Evolutionary conservation across 2,329 filamentous ascomycete genomes (phyloP).

Genomic region (Decorospora gaudefroyi): DNA sequence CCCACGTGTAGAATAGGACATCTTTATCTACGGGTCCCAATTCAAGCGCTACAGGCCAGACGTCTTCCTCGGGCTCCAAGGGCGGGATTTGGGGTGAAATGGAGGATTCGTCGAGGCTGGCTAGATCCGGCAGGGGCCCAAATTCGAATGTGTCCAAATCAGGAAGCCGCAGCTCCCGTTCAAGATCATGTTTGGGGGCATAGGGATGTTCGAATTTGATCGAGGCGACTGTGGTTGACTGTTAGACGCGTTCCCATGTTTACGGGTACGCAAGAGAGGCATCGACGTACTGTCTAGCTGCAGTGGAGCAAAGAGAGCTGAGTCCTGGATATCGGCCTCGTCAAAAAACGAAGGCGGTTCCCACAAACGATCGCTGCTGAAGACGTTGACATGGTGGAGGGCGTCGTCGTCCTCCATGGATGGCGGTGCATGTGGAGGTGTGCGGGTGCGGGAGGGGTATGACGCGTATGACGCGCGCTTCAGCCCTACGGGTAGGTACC

Average conservation of each 20-base stretch:
- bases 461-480: constrained; percentile 40
- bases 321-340: constrained; percentile 25
- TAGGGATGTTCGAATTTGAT: constrained; percentile 49
- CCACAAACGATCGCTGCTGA: constrained; percentile 67
- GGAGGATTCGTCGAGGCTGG: constrained; percentile 39
- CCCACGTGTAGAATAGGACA: constrained; percentile 66
- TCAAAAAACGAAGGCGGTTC: constrained; percentile 56
- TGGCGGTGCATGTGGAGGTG: constrained; percentile 10
- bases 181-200: constrained; percentile 42
- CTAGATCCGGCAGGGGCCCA: constrained; percentile 44
- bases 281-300: constrained; percentile 45
- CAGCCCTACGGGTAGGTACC: no score
- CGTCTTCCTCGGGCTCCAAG: constrained; percentile 40
- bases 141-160: constrained; percentile 50
- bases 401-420: constrained; percentile 49
- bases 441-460: constrained; percentile 9
- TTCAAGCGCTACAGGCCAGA: constrained; percentile 49
- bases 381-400: constrained; percentile 62
- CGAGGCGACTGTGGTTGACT: constrained; percentile 34
- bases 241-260: constrained; percentile 28
- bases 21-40: constrained; percentile 39
- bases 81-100: constrained; percentile 34
- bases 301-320: constrained; percentile 41
- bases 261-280: constrained; percentile 26
- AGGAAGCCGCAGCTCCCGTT: constrained; percentile 45